These are phyloP conservation scores for Apophysomyces variabilis DNA, from an alignment of 371 early-diverging fungal genomes.

Conservation along the genomic window DNA sequence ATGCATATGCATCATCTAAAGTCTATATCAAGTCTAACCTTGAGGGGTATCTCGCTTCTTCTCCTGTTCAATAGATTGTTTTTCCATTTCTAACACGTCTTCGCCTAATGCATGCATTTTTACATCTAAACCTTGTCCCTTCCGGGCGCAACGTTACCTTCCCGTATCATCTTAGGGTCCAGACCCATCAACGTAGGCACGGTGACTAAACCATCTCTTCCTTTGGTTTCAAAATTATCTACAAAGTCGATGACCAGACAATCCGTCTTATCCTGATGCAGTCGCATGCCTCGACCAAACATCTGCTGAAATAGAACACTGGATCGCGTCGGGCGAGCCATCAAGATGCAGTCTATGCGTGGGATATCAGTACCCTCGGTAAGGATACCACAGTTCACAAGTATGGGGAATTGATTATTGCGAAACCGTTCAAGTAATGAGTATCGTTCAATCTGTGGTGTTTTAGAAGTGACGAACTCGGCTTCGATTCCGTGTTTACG, in stretches of 20 bases:
- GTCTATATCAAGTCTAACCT: neutral
- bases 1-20: too few relatives aligned
- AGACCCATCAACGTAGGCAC: slow-evolving; percentile 75
- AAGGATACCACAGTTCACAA: slow-evolving; percentile 90
- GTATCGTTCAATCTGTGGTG: slow-evolving; percentile 56
- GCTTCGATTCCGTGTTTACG: slow-evolving; percentile 62
- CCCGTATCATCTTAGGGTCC: slow-evolving; percentile 47
- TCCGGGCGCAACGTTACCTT: slow-evolving; percentile 17
- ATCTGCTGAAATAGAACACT: slow-evolving; percentile 89
- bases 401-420: slow-evolving; percentile 71
- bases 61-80: slow-evolving; percentile 11
- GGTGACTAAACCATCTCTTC: slow-evolving; percentile 54
- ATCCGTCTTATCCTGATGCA: slow-evolving; percentile 65
- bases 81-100: slow-evolving; percentile 23
- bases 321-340: slow-evolving; percentile 89
- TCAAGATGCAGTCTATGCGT: slow-evolving; percentile 82
- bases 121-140: too few relatives aligned
- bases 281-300: slow-evolving; percentile 92
- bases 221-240: slow-evolving; percentile 56
- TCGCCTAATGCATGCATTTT: slow-evolving; percentile 17
- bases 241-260: slow-evolving; percentile 91
- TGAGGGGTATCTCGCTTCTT: neutral
- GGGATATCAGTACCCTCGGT: slow-evolving; percentile 94
- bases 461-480: slow-evolving; percentile 67
- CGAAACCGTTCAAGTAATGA: slow-evolving; percentile 65